A percentile compares a stretch with the other conserved stretches of the same genome.
These are phyloP conservation scores for Colletotrichum cordylinicola DNA, from an alignment of 2,329 filamentous ascomycete genomes.

Conservation along the genomic window DNA sequence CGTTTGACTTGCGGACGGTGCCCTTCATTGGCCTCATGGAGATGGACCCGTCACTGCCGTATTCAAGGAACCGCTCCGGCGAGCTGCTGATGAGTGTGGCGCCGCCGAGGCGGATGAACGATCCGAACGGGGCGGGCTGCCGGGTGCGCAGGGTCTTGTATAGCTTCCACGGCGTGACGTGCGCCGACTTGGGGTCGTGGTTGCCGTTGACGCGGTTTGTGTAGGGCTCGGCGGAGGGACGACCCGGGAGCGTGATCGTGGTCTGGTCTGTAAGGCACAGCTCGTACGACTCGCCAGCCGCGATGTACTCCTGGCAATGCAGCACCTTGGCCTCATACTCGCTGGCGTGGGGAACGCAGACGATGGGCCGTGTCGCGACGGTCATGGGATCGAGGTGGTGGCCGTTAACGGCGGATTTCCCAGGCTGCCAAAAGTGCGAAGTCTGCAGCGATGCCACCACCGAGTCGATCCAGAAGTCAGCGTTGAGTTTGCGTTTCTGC, in stretches of 20 bases:
- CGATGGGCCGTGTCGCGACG: constrained; percentile 24
- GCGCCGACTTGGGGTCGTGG: constrained; percentile 25
- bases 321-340: constrained; percentile 72
- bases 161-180: constrained; percentile 66
- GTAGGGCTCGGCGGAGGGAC: neutral
- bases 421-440: constrained; percentile 37
- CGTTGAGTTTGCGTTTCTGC: constrained; percentile 27
- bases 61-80: constrained; percentile 84
- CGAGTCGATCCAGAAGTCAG: constrained; percentile 35
- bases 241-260: constrained; percentile 53
- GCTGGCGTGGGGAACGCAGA: constrained; percentile 45
- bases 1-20: constrained; percentile 80
- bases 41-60: constrained; percentile 58
- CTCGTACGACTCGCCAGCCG: constrained; percentile 84
- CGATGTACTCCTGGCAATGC: constrained; percentile 73
- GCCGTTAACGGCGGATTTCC: neutral
- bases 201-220: neutral
- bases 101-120: constrained; percentile 74
- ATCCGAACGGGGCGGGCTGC: constrained; percentile 86
- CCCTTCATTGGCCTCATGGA: constrained; percentile 96
- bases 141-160: constrained; percentile 73
- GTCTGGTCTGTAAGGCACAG: constrained; percentile 83
- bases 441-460: constrained; percentile 33
- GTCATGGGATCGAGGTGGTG: neutral
- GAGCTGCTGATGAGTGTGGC: constrained; percentile 82